Percentiles rank a stretch among this genome's conserved stretches.
Conservation (phyloP, 139 green algal species). For the Volvox reticuliferus region DNA sequence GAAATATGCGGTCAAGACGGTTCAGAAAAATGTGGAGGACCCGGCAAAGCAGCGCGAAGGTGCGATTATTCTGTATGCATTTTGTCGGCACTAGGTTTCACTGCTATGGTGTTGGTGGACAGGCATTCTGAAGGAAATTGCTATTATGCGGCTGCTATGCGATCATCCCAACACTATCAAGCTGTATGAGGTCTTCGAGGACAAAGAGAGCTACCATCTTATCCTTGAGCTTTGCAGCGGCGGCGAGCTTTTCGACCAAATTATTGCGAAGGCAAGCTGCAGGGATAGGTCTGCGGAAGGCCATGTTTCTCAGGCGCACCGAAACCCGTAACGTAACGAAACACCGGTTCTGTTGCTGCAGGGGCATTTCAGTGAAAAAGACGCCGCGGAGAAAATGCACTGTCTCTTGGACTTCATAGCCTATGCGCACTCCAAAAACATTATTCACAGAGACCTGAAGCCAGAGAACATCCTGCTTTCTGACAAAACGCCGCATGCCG, state of each 20-base stretch:
- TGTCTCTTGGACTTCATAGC: constrained; percentile 73
- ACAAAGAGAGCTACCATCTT: constrained; percentile 62
- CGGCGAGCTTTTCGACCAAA: constrained; percentile 84
- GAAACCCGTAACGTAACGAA: background rate
- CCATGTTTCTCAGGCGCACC: background rate
- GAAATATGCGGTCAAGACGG: constrained; percentile 62
- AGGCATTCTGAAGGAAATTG: constrained; percentile 77
- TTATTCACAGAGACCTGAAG: constrained; percentile 66
- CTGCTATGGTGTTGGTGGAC: constrained; percentile 5
- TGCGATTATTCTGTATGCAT: constrained; percentile 5
- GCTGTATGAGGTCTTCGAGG: constrained; percentile 69
- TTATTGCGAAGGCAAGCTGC: constrained; percentile 70
- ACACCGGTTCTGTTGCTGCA: background rate
- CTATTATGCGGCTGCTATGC: constrained; percentile 73
- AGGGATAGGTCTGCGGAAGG: background rate
- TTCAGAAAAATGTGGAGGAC: constrained; percentile 66
- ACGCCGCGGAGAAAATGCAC: constrained; percentile 71
- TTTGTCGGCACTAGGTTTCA: background rate
- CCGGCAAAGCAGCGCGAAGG: constrained; percentile 67
- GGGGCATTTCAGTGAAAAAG: constrained; percentile 76
- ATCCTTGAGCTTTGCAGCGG: constrained; percentile 74
- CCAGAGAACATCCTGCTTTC: constrained; percentile 92
- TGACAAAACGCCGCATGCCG: constrained; percentile 66
- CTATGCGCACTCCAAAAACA: constrained; percentile 70
- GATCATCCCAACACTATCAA: constrained; percentile 71